Evolutionary conservation across 306 rosid species (phyloP).

Genomic region (Lagenaria siceraria): DNA sequence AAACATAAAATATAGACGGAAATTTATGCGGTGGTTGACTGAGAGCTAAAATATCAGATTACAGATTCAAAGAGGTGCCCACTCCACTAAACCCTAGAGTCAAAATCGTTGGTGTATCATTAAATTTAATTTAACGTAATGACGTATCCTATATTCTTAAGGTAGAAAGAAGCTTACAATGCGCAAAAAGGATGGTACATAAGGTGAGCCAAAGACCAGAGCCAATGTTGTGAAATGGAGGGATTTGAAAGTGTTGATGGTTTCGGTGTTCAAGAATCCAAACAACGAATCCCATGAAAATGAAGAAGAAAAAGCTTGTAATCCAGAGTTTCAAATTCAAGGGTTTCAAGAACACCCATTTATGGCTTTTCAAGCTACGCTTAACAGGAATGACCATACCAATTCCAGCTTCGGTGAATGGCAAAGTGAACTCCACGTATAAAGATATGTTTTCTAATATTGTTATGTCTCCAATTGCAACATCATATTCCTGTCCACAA

Average conservation of each 20-base stretch:
- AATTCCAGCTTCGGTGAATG: slow-evolving; percentile 43
- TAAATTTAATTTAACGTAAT: too few species aligned
- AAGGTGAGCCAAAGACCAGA: slow-evolving; percentile 52
- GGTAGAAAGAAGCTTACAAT: neutral
- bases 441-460: slow-evolving; percentile 31
- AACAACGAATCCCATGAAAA: slow-evolving; percentile 27
- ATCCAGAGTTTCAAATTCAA: slow-evolving; percentile 36
- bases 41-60: too few species aligned
- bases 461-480: too few species aligned
- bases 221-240: slow-evolving; percentile 20
- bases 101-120: too few species aligned
- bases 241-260: neutral
- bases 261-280: slow-evolving; percentile 46
- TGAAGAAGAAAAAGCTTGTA: slow-evolving; percentile 19
- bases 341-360: slow-evolving; percentile 59
- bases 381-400: slow-evolving; percentile 37
- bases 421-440: slow-evolving; percentile 42
- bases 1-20: too few species aligned
- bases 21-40: too few species aligned
- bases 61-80: too few species aligned
- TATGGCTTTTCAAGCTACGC: slow-evolving; percentile 12
- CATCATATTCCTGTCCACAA: too few species aligned
- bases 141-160: too few species aligned
- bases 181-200: slow-evolving; percentile 34
- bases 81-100: too few species aligned